Base-by-base conservation (phyloP, 805 yeast species). In the Yarrowia keelungensis region DNA sequence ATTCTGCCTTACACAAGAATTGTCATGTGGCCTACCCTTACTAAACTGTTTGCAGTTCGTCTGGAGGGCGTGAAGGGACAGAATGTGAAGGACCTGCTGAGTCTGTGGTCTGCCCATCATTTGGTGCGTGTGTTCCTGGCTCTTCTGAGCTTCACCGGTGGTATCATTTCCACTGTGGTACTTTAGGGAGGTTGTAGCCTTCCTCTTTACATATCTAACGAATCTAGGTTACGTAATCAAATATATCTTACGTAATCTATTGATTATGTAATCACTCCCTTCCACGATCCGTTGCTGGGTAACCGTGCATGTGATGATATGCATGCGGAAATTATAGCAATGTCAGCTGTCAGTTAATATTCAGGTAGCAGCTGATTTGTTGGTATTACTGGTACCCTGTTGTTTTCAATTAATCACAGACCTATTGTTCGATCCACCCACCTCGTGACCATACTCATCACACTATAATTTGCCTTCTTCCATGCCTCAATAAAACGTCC, bases 31-130 rank as follows among this genome's bases (percentile, higher is more conserved):
- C 65, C 65, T 16, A 45, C 51, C 11, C 35, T 59, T 51, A 35
- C 41, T 9, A 59, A 59, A 10, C 35, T 59, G 51, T 59, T 59
- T 35, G 65, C 65, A 7, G 51, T 59, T 14, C 65, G 65, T 12
- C 42, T 45, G 10, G 51, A 43, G 35, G n/a, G 32, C 1, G 51
- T 35, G 19, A 59, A 59, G 65, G 65, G 65, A 5, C 65, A 59
- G 50, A 45, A 59, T 12, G 65, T 59, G 19, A 59, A 45, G 42
- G 65, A 59, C 15, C 42, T 59, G 11, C 15, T 59, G 32, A 32
- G 51, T 12, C n/a, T 59, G 32, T 59, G 65, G 65, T 43, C 65
- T 9, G 51, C 51, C 8, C 65, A 59, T 26, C 65, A 59, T 10
- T 16, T 59, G 2, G 65, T 45, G 41, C 32, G 65, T 16, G 65